Evolutionary conservation across 2,329 filamentous ascomycete genomes (phyloP), one percentile per base, ranked within the genome.

Genomic region (Metarhizium guizhouense): DNA sequence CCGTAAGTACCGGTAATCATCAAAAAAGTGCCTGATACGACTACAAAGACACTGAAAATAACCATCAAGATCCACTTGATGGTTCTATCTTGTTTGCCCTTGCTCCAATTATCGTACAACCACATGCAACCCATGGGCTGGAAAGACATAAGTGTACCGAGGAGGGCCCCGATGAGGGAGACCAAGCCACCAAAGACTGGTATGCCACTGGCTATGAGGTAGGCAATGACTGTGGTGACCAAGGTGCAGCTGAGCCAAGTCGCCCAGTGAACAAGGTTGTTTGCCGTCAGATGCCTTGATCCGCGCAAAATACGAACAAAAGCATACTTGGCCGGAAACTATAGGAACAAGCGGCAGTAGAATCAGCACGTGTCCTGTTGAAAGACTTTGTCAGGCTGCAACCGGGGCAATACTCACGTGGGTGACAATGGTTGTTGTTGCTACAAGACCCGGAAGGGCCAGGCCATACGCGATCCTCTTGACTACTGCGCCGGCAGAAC

Each of bases 391-490:
- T 14, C 40, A 5, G 40, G 14, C 6, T 13, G 43, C 7, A 52
- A 8, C 7, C 7, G 20, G 45, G 45, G 45, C 5, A 5, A 6
- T 32, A n/a, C 65, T 62, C 58, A 65, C 67, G 40, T 69, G 67
- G 25, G 60, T 61, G 32, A 66, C 58, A 2, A 69, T 58, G 47
- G 61, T 64, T 10, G 61, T 62, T 20, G 61, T 65, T 36, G 65
- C 65, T 14, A 68, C 52, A 7, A 70, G 59, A 2, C 67, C 67
- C 0, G 65, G 67, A 3, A 70, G 62, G 14, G 67, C 66, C n/a
- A 70, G 60, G 8, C 74, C 76, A 54, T 77, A 78, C 51, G 66
- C 68, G 16, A 76, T 63, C 58, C 72, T 76, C 66, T 77, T 77
- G 54, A 75, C 65, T 0, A 62, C 51, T 0, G 42, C 2, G 0